These are phyloP conservation scores for Naganishia cerealis DNA, from an alignment of 1,284 basidiomycete species.

Conservation along the genomic window DNA sequence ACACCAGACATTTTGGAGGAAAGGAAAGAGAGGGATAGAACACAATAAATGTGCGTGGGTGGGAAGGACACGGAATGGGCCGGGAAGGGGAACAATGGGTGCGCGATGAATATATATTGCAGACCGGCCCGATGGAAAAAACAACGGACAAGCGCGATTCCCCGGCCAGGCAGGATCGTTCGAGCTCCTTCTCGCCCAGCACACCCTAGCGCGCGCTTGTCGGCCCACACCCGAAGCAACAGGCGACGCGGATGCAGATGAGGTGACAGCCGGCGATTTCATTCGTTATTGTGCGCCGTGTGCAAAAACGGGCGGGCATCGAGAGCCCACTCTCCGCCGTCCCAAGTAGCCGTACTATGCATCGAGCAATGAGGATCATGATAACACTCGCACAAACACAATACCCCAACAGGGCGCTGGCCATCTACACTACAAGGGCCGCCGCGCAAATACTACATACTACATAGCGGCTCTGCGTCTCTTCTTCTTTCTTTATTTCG, in stretches of 20 bases:
- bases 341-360: not conserved
- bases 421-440: constrained; percentile 8
- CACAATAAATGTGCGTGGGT: constrained; percentile 29
- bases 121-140: not conserved
- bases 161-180: not conserved
- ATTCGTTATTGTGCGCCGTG: constrained; percentile 13
- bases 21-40: constrained; percentile 32
- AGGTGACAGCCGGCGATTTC: constrained; percentile 1
- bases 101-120: not conserved
- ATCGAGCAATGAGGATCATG: not conserved
- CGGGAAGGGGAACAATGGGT: not conserved
- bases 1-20: constrained; percentile 45
- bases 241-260: constrained; percentile 7
- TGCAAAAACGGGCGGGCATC: not conserved
- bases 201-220: constrained; percentile 9
- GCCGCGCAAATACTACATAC: not conserved
- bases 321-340: not conserved
- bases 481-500: constrained; percentile 17
- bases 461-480: not conserved
- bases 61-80: constrained; percentile 24
- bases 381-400: not conserved
- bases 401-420: not conserved
- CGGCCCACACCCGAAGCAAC: constrained; percentile 20
- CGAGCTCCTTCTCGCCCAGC: constrained; percentile 2
- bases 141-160: constrained; percentile 5